A percentile compares a stretch with the other conserved stretches of the same genome.
phyloP scores from a whole-genome alignment of 1,139 yeast species.

The Groenewaldozyma auringiensis region DNA sequence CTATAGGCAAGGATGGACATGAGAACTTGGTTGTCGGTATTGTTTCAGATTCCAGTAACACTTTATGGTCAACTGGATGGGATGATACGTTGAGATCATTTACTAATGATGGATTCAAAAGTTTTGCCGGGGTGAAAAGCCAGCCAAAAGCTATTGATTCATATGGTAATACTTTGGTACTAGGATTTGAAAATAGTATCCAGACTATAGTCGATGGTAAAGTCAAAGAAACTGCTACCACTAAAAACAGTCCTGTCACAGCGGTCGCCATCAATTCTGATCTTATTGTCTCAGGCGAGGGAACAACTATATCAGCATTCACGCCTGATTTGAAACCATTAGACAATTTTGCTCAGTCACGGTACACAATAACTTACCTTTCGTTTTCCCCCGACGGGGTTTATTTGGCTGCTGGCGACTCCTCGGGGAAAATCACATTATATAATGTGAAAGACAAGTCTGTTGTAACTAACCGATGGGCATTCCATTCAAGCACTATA shows the following conservation, averaged over 20 bases:
- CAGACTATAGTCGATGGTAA: conserved; percentile 30
- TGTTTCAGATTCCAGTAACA: conserved; percentile 26
- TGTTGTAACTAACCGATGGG: conserved; percentile 85
- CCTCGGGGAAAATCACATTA: conserved; percentile 71
- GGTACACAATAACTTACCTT: conserved; percentile 56
- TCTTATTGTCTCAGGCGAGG: conserved; percentile 26
- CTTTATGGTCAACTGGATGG: conserved; percentile 66
- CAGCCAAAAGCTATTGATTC: conserved; percentile 60
- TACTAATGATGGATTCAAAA: conserved; percentile 18
- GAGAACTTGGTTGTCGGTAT: conserved; percentile 29
- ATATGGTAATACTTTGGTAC: conserved; percentile 28
- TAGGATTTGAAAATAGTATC: conserved; percentile 45
- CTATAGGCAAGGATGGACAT: conserved; percentile 17
- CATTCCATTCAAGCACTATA: conserved; percentile 82
- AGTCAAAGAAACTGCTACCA: conserved; percentile 11
- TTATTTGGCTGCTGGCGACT: conserved; percentile 77
- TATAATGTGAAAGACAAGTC: conserved; percentile 49
- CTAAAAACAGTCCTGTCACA: conserved; percentile 9
- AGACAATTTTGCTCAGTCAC: conserved; percentile 36
- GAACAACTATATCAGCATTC: conserved; percentile 12
- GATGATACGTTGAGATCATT: conserved; percentile 66
- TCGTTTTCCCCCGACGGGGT: conserved; percentile 65
- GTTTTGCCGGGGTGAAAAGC: conserved; percentile 34
- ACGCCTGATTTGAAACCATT: background rate
- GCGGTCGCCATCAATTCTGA: conserved; percentile 27